phyloP scores from a whole-genome alignment of 2,329 filamentous ascomycete genomes.

The Colletotrichum liaoningense region DNA sequence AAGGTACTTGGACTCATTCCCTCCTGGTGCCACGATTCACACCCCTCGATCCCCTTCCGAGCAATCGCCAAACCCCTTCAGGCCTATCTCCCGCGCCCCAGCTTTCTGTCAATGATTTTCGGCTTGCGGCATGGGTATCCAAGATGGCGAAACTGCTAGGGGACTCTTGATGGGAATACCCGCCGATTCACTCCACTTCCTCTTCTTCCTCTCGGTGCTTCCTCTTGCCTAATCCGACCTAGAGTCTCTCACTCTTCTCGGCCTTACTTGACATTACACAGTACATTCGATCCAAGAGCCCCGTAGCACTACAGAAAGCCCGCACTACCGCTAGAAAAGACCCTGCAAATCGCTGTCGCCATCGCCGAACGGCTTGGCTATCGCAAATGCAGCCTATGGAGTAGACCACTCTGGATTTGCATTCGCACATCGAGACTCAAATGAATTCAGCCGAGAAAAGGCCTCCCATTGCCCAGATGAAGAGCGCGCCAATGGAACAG shows the following conservation, averaged over 20 bases:
- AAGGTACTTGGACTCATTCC: background rate
- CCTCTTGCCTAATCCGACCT: conserved; percentile 22
- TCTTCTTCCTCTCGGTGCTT: conserved; percentile 7
- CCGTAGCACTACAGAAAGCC: background rate
- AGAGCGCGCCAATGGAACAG: background rate
- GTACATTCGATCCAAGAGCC: conserved; percentile 11
- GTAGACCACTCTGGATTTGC: too few relatives aligned
- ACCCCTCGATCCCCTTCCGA: background rate
- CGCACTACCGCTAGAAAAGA: background rate
- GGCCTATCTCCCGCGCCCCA: background rate
- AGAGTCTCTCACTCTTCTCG: conserved; percentile 23
- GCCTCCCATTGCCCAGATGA: background rate
- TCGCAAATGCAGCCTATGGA: background rate
- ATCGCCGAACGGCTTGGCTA: conserved; percentile 15
- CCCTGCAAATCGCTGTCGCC: conserved; percentile 8
- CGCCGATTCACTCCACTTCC: conserved; percentile 6
- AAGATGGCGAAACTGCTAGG: conserved; percentile 16
- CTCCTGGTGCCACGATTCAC: background rate
- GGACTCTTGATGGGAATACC: conserved; percentile 20
- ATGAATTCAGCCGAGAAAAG: too few relatives aligned
- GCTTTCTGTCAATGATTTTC: background rate
- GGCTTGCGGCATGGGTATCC: background rate
- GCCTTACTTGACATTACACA: background rate
- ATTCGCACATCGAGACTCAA: too few relatives aligned
- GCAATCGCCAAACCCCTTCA: background rate